phyloP scores from a whole-genome alignment of 306 rosid genomes.

The Chamaecrista fasciculata region DNA sequence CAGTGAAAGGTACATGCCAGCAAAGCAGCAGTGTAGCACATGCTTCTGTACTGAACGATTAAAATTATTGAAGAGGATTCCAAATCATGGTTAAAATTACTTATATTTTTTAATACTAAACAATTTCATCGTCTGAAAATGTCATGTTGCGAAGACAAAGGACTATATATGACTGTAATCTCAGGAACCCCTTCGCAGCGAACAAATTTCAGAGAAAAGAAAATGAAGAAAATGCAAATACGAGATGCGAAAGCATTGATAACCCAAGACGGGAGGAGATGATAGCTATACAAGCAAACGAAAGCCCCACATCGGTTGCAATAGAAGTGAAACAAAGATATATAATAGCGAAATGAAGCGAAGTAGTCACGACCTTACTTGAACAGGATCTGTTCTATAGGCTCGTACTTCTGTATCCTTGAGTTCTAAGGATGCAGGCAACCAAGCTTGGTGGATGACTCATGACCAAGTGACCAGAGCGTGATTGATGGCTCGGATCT shows the following conservation, averaged over 20 bases:
- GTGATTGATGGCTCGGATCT: too few relatives aligned
- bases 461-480: too few relatives aligned
- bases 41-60: conserved; percentile 10
- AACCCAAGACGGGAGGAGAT: background rate
- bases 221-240: background rate
- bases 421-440: too few relatives aligned
- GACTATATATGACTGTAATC: background rate
- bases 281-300: too few relatives aligned
- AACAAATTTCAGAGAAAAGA: background rate
- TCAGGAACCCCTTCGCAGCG: background rate
- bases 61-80: background rate
- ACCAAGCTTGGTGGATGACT: too few relatives aligned
- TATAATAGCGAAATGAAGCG: too few relatives aligned
- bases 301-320: too few relatives aligned
- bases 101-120: background rate
- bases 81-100: background rate
- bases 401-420: too few relatives aligned
- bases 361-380: too few relatives aligned
- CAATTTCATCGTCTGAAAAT: too few relatives aligned
- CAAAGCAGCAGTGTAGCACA: conserved; percentile 13
- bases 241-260: background rate
- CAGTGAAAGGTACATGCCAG: background rate
- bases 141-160: background rate
- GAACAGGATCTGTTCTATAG: too few relatives aligned
- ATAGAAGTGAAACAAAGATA: too few relatives aligned